These are phyloP conservation scores for Citrus unshiu DNA, from an alignment of 345 rosid species.

Conservation along the genomic window DNA sequence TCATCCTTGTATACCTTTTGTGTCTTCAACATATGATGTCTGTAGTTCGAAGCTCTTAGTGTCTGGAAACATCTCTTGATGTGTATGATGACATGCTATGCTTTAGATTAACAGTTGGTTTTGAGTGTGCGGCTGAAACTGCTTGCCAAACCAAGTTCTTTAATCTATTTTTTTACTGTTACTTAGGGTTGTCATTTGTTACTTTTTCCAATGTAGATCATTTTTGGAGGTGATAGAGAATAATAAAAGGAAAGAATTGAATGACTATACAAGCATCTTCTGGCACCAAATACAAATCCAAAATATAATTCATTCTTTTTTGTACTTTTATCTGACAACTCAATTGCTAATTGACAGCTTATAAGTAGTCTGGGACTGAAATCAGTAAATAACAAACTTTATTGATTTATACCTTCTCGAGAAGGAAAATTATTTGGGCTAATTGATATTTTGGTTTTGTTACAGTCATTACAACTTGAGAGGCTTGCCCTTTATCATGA, in stretches of 20 bases:
- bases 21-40: neutral
- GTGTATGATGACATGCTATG: neutral
- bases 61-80: neutral
- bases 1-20: neutral
- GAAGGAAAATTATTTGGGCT: slow-evolving; percentile 13
- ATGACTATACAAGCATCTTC: neutral
- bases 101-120: neutral
- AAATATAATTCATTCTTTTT: neutral
- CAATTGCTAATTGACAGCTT: neutral
- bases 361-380: neutral
- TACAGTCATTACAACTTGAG: slow-evolving; percentile 89
- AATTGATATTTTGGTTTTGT: slow-evolving; percentile 24
- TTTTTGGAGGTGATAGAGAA: neutral
- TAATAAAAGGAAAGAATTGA: neutral
- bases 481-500: slow-evolving; percentile 97
- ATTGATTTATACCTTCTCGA: slow-evolving; percentile 10
- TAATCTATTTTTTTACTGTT: neutral
- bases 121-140: neutral
- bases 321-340: neutral
- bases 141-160: neutral
- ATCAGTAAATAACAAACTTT: neutral
- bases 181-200: neutral
- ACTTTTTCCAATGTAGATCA: neutral
- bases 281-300: neutral
- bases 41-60: neutral